A percentile compares a stretch with the other conserved stretches of the same genome.
phyloP scores from a whole-genome alignment of 176 grass and related monocot species.

The Oryza australiensis region DNA sequence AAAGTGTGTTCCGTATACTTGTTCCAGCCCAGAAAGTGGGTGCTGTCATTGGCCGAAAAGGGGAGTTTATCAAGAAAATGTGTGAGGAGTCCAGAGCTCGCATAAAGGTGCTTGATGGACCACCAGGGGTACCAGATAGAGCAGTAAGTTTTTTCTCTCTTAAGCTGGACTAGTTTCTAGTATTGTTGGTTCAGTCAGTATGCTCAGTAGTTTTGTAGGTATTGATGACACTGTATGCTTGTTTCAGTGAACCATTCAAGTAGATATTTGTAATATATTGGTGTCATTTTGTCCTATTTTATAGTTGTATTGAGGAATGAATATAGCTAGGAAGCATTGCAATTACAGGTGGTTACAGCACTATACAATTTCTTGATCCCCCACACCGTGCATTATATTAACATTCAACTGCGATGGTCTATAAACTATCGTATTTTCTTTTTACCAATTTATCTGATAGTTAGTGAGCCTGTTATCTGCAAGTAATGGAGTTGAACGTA shows the following conservation, averaged over 20 bases:
- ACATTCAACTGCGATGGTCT: not conserved
- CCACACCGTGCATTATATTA: not conserved
- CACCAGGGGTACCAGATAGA: conserved; percentile 83
- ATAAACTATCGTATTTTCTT: not conserved
- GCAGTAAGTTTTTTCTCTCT: conserved; percentile 54
- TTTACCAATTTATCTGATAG: not conserved
- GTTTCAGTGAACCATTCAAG: not conserved
- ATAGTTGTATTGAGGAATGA: not conserved
- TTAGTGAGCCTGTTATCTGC: not conserved
- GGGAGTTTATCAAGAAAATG: conserved; percentile 94
- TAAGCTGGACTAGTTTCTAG: not conserved
- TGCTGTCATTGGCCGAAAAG: conserved; percentile 90
- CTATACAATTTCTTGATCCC: not conserved
- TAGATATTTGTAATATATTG: conserved; percentile 10
- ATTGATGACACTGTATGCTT: not conserved
- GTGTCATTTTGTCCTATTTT: not conserved
- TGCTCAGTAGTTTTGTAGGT: not conserved
- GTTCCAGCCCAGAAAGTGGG: conserved; percentile 84
- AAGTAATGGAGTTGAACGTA: not conserved
- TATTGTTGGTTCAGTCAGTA: not conserved
- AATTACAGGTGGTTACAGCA: not conserved
- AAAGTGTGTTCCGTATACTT: conserved; percentile 82
- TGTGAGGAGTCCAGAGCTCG: conserved; percentile 92
- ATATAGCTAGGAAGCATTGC: not conserved
- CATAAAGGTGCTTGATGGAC: conserved; percentile 92